These are phyloP conservation scores for Ophiocordyceps australis DNA, from an alignment of 2,329 filamentous ascomycete species.

Conservation along the genomic window DNA sequence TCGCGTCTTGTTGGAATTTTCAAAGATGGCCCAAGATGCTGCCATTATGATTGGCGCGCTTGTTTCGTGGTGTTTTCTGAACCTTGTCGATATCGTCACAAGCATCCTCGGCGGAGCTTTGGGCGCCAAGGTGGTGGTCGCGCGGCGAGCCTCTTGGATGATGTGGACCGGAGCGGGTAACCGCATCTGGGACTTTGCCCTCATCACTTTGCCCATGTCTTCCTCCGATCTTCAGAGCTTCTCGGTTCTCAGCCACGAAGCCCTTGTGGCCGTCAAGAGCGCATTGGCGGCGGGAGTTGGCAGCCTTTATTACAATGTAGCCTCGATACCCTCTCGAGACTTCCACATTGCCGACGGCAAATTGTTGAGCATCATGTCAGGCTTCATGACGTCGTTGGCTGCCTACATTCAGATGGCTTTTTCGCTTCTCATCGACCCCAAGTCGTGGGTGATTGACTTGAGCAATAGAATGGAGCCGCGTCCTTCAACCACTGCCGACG, in stretches of 20 bases:
- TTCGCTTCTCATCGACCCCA: conserved; percentile 22
- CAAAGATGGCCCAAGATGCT: conserved; percentile 66
- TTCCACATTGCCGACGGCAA: conserved; percentile 9
- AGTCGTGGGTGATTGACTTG: conserved; percentile 40
- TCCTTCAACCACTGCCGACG: conserved; percentile 28
- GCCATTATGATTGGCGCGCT: conserved; percentile 46
- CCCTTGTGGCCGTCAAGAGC: conserved; percentile 41
- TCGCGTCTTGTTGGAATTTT: conserved; percentile 50
- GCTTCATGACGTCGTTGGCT: conserved; percentile 2
- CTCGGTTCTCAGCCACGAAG: conserved; percentile 57
- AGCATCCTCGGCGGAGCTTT: conserved; percentile 13
- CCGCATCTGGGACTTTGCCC: conserved; percentile 29
- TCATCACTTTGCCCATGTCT: conserved; percentile 30
- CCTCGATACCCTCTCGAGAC: conserved; percentile 26
- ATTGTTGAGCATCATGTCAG: conserved; percentile 2
- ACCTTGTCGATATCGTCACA: conserved; percentile 18
- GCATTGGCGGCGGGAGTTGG: conserved; percentile 24
- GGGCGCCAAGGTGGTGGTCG: conserved; percentile 10
- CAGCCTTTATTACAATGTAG: conserved; percentile 16
- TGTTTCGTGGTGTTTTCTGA: conserved; percentile 22
- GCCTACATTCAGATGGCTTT: conserved; percentile 6
- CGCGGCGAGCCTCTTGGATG: conserved; percentile 20
- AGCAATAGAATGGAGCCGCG: conserved; percentile 20
- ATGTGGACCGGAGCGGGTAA: conserved; percentile 22
- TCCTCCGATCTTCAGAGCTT: conserved; percentile 56